Evolutionary conservation across 1,284 basidiomycete species (phyloP).

Genomic region (Trichosporon coremiiforme): DNA sequence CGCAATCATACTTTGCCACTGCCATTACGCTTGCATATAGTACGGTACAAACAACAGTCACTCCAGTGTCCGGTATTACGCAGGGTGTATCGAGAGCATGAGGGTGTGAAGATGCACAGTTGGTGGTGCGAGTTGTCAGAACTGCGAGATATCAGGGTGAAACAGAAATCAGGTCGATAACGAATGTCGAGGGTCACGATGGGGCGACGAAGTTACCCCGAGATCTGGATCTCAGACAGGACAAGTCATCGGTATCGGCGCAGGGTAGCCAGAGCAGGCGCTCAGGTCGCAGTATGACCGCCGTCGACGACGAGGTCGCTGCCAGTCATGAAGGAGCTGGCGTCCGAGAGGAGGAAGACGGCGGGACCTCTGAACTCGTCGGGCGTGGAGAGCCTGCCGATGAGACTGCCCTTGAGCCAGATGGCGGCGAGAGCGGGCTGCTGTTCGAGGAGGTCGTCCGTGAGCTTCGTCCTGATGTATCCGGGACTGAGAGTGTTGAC

Average conservation of each 20-base stretch:
- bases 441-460: conserved; percentile 32
- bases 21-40: conserved; percentile 7
- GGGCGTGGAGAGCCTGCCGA: conserved; percentile 29
- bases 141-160: neutral
- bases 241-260: neutral
- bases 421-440: conserved; percentile 31
- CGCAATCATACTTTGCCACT: neutral
- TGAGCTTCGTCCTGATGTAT: conserved; percentile 62
- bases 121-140: neutral
- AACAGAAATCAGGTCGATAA: neutral
- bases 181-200: no score
- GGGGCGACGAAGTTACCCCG: no score
- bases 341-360: conserved; percentile 56
- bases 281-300: conserved; percentile 41
- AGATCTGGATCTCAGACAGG: neutral
- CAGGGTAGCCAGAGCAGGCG: neutral
- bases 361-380: conserved; percentile 38
- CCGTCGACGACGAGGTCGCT: conserved; percentile 51
- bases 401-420: conserved; percentile 31
- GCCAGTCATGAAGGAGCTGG: conserved; percentile 49
- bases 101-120: neutral
- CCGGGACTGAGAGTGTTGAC: conserved; percentile 55
- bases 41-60: conserved; percentile 4
- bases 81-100: neutral
- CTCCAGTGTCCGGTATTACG: neutral